Conservation (phyloP, 768 basidiomycete genomes). For the Tricholoma bakamatsutake region DNA sequence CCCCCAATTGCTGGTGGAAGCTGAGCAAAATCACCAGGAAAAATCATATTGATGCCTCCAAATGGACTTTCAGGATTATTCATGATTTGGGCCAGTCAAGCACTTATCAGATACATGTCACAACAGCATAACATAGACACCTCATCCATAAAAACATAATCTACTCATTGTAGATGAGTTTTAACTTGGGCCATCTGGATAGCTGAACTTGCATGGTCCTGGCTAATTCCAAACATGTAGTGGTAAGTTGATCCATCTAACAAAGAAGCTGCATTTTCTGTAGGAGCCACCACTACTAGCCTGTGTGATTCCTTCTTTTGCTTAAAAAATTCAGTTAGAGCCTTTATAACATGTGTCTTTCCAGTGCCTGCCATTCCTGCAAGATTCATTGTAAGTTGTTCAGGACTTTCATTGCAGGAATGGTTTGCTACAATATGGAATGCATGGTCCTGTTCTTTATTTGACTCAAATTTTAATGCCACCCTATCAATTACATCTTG, state of each 20-base stretch:
- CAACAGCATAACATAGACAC: constrained; percentile 35
- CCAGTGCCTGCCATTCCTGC: constrained; percentile 28
- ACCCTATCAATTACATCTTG: constrained; percentile 5
- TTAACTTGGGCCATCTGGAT: too few species aligned
- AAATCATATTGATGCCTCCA: constrained; percentile 36
- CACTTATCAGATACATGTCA: constrained; percentile 25
- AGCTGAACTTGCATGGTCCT: background rate
- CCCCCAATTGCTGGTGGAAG: constrained; percentile 26
- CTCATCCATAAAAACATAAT: constrained; percentile 39
- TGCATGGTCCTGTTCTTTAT: constrained; percentile 26
- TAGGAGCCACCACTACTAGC: constrained; percentile 24
- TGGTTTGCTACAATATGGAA: constrained; percentile 27
- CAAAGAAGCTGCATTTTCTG: constrained; percentile 25
- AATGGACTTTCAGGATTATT: constrained; percentile 17
- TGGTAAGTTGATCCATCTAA: constrained; percentile 31
- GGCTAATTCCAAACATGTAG: constrained; percentile 21
- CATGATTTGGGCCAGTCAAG: constrained; percentile 15
- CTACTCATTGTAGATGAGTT: constrained; percentile 7
- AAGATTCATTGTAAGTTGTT: constrained; percentile 25
- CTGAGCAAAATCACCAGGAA: constrained; percentile 44
- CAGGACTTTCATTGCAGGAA: background rate
- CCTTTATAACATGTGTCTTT: constrained; percentile 22
- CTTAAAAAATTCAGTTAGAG: constrained; percentile 18
- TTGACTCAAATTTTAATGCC: constrained; percentile 14
- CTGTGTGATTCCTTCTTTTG: constrained; percentile 14